Percentiles rank a stretch among this genome's conserved stretches.
These are phyloP conservation scores for Penicillium arizonense DNA, from an alignment of 495 filamentous ascomycete genomes.

Conservation along the genomic window DNA sequence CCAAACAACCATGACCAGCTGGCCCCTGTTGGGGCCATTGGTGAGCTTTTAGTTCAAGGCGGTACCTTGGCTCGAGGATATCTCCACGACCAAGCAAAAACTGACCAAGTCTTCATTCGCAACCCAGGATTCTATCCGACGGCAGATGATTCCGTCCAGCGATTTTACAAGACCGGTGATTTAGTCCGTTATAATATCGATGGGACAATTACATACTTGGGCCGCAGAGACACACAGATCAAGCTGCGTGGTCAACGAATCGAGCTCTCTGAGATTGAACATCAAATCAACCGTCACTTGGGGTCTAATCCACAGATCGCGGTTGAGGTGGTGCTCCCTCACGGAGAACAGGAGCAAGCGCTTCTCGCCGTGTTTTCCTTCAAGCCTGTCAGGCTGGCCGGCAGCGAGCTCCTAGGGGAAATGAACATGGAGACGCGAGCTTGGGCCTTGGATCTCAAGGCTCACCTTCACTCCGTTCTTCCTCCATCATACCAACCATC, in stretches of 20 bases:
- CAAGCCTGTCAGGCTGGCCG: not conserved
- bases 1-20: not conserved
- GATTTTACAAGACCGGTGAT: not conserved
- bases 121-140: not conserved
- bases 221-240: not conserved
- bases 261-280: not conserved
- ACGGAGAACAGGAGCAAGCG: not conserved
- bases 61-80: not conserved
- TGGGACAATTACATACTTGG: not conserved
- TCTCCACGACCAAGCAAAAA: not conserved
- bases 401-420: not conserved
- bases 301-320: not conserved
- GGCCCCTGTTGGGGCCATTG: not conserved
- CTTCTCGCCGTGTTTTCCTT: not conserved
- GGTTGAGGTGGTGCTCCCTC: not conserved
- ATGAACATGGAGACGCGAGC: not conserved
- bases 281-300: not conserved
- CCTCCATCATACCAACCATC: not conserved
- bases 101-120: not conserved
- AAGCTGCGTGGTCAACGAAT: not conserved
- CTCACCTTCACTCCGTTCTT: not conserved
- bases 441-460: not conserved
- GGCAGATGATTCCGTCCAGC: not conserved
- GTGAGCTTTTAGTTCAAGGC: not conserved
- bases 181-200: not conserved